Percentiles rank a stretch among this genome's conserved stretches.
Conservation (phyloP, 257 asterid species). For the Primulina huaijiensis region DNA sequence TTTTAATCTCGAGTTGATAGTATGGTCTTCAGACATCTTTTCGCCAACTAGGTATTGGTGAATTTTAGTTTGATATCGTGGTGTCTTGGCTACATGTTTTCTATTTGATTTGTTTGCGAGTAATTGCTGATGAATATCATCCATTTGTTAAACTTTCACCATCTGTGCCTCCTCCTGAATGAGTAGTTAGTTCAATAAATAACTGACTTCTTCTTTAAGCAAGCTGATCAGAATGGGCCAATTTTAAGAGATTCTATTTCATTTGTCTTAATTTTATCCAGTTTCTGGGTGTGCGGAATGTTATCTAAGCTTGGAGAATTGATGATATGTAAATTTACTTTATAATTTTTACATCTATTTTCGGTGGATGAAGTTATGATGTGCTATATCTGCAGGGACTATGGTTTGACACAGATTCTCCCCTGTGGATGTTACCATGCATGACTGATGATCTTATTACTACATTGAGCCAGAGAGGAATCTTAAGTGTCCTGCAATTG, state of each 20-base stretch:
- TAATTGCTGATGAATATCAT: too few relatives aligned
- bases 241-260: background rate
- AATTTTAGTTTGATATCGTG: too few relatives aligned
- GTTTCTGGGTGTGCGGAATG: background rate
- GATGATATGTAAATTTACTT: background rate
- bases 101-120: too few relatives aligned
- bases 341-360: background rate
- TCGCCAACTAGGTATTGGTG: background rate
- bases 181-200: too few relatives aligned
- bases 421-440: constrained; percentile 87
- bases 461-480: constrained; percentile 56
- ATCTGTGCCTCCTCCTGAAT: too few relatives aligned
- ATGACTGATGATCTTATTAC: constrained; percentile 72
- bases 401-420: constrained; percentile 66
- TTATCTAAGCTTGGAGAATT: background rate
- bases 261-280: background rate
- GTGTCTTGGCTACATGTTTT: too few relatives aligned
- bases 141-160: too few relatives aligned
- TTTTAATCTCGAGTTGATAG: background rate
- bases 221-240: background rate
- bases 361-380: constrained; percentile 4
- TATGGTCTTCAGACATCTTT: background rate
- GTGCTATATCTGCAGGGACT: constrained; percentile 54
- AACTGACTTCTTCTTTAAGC: background rate
- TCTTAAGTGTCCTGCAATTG: constrained; percentile 62